A percentile compares a stretch with the other conserved stretches of the same genome.
phyloP scores from a whole-genome alignment of 305 asterid genomes.

The Plantago coronopus region DNA sequence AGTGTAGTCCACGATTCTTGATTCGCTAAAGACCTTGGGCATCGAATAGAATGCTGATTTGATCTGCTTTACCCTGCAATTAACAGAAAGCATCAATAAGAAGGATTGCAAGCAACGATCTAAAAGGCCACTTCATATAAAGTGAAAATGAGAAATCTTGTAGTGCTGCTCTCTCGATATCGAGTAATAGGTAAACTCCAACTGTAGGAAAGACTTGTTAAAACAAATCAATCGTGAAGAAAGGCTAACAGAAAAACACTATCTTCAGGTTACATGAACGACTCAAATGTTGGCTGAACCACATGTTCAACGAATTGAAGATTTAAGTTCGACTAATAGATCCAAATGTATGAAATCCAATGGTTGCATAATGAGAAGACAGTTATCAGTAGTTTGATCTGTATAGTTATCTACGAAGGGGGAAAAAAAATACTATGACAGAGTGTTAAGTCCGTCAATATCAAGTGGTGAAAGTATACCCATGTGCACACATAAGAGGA shows the following conservation, averaged over 20 bases:
- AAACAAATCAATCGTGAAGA: too few species aligned
- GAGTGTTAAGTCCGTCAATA: background rate
- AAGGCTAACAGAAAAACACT: too few species aligned
- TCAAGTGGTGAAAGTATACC: slow-evolving; percentile 37
- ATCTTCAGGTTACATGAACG: too few species aligned
- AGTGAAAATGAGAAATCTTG: background rate
- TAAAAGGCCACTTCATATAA: background rate
- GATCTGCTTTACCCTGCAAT: slow-evolving; percentile 74
- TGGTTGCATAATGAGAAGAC: background rate
- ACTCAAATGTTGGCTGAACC: background rate
- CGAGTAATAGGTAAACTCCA: too few species aligned
- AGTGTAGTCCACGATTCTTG: slow-evolving; percentile 65
- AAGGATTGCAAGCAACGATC: slow-evolving; percentile 7
- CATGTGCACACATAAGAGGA: slow-evolving; percentile 79
- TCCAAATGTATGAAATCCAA: background rate
- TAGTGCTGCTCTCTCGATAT: background rate
- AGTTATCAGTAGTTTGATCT: too few species aligned
- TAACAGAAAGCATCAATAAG: slow-evolving; percentile 14
- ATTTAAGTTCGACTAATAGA: background rate
- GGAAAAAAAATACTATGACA: background rate
- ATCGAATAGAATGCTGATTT: slow-evolving; percentile 85
- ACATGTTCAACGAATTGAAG: background rate
- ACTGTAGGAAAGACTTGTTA: too few species aligned
- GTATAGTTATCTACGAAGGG: background rate
- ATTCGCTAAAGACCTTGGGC: slow-evolving; percentile 72